A percentile compares a stretch with the other conserved stretches of the same genome.
Evolutionary conservation across 257 asterid species (phyloP).

Genomic region (Solanum chmielewskii): DNA sequence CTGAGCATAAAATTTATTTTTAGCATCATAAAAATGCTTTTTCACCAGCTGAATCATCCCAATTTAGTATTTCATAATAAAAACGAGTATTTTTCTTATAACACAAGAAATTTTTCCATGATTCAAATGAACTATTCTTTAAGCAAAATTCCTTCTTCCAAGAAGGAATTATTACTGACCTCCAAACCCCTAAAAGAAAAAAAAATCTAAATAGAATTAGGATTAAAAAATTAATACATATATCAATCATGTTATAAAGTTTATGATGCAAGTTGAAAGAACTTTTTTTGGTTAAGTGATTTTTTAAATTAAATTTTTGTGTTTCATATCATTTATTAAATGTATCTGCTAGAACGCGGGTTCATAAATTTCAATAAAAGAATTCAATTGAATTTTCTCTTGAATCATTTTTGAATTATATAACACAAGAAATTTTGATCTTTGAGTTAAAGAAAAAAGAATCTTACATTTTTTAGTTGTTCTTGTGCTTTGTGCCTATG

Average conservation of each 20-base stretch:
- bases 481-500: background rate
- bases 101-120: constrained; percentile 6
- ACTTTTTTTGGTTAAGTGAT: background rate
- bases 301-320: background rate
- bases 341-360: background rate
- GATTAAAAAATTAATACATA: background rate
- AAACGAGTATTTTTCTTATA: background rate
- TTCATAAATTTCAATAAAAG: background rate
- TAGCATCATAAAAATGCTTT: constrained; percentile 7
- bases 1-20: background rate
- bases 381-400: background rate
- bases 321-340: background rate
- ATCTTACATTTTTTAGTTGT: background rate
- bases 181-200: constrained; percentile 3
- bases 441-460: background rate
- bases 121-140: background rate
- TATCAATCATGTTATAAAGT: background rate
- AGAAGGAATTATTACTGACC: background rate
- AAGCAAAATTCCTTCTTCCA: constrained; percentile 22
- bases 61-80: background rate
- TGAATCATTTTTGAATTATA: background rate
- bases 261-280: background rate
- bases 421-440: background rate
- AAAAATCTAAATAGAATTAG: no score
- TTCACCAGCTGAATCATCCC: constrained; percentile 11